phyloP scores from a whole-genome alignment of 805 yeast genomes.

The Kodamaea hsintzibuensis region DNA sequence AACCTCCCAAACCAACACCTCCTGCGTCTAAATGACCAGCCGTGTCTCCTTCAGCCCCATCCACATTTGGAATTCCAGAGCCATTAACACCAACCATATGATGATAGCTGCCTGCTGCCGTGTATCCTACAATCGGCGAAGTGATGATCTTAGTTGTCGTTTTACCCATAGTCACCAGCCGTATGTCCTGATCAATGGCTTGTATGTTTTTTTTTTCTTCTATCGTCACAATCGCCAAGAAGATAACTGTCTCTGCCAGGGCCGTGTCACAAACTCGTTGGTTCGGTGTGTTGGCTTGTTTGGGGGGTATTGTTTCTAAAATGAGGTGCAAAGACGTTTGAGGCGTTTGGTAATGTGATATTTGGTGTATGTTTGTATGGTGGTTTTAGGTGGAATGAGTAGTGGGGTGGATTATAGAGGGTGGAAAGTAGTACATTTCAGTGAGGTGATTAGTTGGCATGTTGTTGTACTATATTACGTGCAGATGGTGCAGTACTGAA shows the following conservation, averaged over 20 bases:
- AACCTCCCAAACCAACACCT: not conserved
- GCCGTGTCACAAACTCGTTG: not conserved
- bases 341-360: not conserved
- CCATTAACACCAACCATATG: not conserved
- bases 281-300: not conserved
- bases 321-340: slow-evolving; percentile 1
- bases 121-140: slow-evolving; percentile 8
- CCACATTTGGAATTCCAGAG: slow-evolving; percentile 5
- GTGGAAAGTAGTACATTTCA: too few relatives aligned
- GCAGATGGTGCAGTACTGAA: too few relatives aligned
- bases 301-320: slow-evolving; percentile 1
- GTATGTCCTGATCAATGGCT: not conserved
- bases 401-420: not conserved
- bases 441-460: too few relatives aligned
- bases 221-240: not conserved
- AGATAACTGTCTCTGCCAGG: not conserved
- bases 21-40: not conserved
- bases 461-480: too few relatives aligned
- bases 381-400: not conserved
- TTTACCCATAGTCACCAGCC: slow-evolving; percentile 8
- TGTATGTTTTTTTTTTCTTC: not conserved
- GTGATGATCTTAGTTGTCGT: slow-evolving; percentile 9
- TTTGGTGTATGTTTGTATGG: too few relatives aligned
- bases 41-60: not conserved
- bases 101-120: not conserved